Evolutionary conservation across 2,329 filamentous ascomycete genomes (phyloP), one percentile per base, ranked within the genome.

Genomic region (Alternaria sp.): DNA sequence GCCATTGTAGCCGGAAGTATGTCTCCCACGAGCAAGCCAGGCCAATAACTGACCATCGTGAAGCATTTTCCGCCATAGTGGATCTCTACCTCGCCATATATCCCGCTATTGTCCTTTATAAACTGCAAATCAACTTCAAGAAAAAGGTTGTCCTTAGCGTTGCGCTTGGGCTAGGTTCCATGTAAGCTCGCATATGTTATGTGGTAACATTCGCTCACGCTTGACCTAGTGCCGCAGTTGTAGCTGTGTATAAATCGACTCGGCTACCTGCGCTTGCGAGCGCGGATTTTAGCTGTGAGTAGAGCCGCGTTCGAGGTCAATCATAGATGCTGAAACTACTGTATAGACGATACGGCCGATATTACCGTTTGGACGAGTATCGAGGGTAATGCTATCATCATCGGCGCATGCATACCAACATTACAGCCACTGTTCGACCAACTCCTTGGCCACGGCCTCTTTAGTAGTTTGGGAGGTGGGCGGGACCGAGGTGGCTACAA

Each of bases 321-420:
- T 6, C 6, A 22, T 12, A 14, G 18, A 22, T 34, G 12, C 44
- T 48, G 8, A 48, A 2, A 20, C 11, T 18, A 14, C 12, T 1
- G 16, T 16, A 14, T 46, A 41, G 30, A 48, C 36, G 12, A 48
- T 22, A 28, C n/a, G 22, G 22, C 52, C 34, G 43, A 46, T 28
- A 54, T 54, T 11, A 54, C 51, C 8, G n/a, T 54, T 28, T 54
- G 41, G 51, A 54, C 51, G n/a, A 54, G 51, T 30, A 54, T 47
- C 3, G 41, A 54, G 32, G 51, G 51, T 18, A 54, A 54, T 34
- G 16, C 20, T 11, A 54, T 47, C 51, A 54, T 54, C 41, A 54
- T 54, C 51, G 51, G 14, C 26, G 51, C 51, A 36, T 47, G 41
- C 41, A 54, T 54, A 46, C 51, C 51, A 24, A 54, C 41, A 26